Conservation (phyloP, 1,284 basidiomycete genomes). For the Phellinidium pouzarii region DNA sequence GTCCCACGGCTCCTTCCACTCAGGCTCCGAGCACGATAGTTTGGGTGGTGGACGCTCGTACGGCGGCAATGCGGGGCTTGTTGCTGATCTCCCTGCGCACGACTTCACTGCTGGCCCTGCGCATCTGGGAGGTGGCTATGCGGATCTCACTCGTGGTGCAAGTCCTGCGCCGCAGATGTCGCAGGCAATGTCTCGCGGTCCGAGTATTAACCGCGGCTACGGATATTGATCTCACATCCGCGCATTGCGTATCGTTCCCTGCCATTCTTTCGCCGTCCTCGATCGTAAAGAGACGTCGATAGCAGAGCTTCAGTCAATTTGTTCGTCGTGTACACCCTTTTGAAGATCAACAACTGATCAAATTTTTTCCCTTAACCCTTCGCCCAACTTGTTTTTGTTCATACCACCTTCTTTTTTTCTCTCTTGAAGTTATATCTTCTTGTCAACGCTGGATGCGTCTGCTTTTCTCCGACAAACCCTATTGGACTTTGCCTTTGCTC, state of each 20-base stretch:
- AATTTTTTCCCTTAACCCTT: not conserved
- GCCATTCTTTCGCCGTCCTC: not conserved
- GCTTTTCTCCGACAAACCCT: not conserved
- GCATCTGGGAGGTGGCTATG: constrained; percentile 63
- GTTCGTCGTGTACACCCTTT: constrained; percentile 3
- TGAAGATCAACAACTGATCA: not conserved
- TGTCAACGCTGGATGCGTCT: constrained; percentile 14
- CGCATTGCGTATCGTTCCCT: not conserved
- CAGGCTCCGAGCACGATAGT: constrained; percentile 44
- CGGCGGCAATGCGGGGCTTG: constrained; percentile 26
- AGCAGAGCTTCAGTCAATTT: not conserved
- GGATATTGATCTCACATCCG: constrained; percentile 24
- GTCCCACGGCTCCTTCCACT: constrained; percentile 59
- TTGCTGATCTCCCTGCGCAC: constrained; percentile 54
- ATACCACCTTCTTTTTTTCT: constrained; percentile 15
- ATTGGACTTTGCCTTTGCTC: not conserved
- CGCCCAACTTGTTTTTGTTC: not conserved
- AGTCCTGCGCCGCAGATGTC: constrained; percentile 61
- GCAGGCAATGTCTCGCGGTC: constrained; percentile 40
- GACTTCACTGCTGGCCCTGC: constrained; percentile 72
- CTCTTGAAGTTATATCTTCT: constrained; percentile 1
- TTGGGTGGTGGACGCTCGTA: constrained; percentile 27
- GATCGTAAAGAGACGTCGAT: not conserved
- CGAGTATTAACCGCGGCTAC: constrained; percentile 36
- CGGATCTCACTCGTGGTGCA: constrained; percentile 64